phyloP scores from a whole-genome alignment of 2,329 filamentous ascomycete species.

The Alternaria viburni region DNA sequence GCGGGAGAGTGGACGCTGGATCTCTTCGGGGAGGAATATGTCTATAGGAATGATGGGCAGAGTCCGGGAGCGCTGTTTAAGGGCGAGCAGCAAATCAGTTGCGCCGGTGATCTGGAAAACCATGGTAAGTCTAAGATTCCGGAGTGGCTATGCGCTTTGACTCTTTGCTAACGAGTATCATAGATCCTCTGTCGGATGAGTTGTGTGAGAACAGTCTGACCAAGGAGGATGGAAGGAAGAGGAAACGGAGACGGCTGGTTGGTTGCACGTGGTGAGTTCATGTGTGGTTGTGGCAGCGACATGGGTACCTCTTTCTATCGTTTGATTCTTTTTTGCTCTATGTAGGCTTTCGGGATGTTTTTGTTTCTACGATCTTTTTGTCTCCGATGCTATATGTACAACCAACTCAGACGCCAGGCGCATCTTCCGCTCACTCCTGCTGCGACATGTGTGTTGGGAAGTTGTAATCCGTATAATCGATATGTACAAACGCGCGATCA shows the following conservation, averaged over 20 bases:
- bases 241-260: not conserved
- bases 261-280: not conserved
- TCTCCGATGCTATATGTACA: not conserved
- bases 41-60: not conserved
- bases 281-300: not conserved
- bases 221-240: not conserved
- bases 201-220: not conserved
- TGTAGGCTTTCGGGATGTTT: not conserved
- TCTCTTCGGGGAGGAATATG: not conserved
- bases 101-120: not conserved
- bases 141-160: not conserved
- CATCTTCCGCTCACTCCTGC: conserved; percentile 41
- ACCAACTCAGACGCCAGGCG: not conserved
- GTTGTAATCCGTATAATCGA: conserved; percentile 59
- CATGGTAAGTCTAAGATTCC: not conserved
- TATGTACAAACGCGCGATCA: conserved; percentile 60
- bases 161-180: not conserved
- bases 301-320: not conserved
- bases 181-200: not conserved
- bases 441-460: conserved; percentile 59
- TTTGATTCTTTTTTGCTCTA: not conserved
- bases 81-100: not conserved
- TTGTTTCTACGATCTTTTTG: not conserved
- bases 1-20: not conserved
- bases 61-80: not conserved